Percentiles rank a stretch among this genome's conserved stretches.
These are phyloP conservation scores for Salvia miltiorrhiza DNA, from an alignment of 257 asterid species.

Conservation along the genomic window DNA sequence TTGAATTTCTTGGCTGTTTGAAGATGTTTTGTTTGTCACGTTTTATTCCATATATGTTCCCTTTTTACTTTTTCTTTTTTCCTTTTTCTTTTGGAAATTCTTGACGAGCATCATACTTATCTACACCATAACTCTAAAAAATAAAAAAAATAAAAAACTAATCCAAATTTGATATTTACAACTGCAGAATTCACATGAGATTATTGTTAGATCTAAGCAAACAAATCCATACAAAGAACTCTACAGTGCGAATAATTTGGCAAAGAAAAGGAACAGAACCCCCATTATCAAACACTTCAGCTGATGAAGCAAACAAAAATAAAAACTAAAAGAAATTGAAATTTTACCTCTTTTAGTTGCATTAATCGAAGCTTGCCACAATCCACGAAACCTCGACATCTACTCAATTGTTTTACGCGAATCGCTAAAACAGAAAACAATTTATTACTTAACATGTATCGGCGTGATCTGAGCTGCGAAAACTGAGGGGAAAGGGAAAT, in stretches of 20 bases:
- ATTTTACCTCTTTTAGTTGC: slow-evolving; percentile 74
- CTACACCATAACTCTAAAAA: neutral
- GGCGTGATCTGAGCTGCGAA: neutral
- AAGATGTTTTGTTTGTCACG: neutral
- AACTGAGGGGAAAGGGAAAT: neutral
- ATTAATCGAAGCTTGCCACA: slow-evolving; percentile 68
- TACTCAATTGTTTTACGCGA: neutral
- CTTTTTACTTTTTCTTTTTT: too few species aligned
- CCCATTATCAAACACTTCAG: too few species aligned
- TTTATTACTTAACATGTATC: neutral
- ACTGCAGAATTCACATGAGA: too few species aligned
- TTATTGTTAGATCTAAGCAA: too few species aligned
- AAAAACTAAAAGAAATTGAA: neutral
- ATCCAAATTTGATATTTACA: too few species aligned
- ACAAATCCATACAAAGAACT: too few species aligned
- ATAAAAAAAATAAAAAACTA: neutral
- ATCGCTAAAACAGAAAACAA: slow-evolving; percentile 2
- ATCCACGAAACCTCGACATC: slow-evolving; percentile 78
- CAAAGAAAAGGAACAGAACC: too few species aligned
- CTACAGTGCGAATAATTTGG: neutral
- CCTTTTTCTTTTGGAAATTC: neutral
- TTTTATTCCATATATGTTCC: neutral
- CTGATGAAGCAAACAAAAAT: neutral
- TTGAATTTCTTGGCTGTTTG: slow-evolving; percentile 11
- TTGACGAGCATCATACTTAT: neutral